These are phyloP conservation scores for Fraxinus pennsylvanica DNA, from an alignment of 257 asterid genomes.

Conservation along the genomic window DNA sequence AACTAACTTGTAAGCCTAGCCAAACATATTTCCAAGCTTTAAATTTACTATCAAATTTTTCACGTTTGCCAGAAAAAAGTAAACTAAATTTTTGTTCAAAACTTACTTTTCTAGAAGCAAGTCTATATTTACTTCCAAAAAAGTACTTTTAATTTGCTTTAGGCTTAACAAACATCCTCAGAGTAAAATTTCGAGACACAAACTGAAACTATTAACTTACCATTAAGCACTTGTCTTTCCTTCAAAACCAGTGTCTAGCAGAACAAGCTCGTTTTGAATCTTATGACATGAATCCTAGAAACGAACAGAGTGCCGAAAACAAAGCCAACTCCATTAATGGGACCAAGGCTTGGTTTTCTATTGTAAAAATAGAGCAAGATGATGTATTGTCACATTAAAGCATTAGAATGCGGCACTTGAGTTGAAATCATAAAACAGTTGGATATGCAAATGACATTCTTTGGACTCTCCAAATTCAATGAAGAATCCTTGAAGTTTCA, in stretches of 20 bases:
- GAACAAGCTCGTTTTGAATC: neutral
- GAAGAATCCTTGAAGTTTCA: neutral
- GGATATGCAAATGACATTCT: conserved; percentile 2
- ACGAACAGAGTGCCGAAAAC: neutral
- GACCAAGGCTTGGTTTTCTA: too few relatives aligned
- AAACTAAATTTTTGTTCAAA: too few relatives aligned
- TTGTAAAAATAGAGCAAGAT: neutral
- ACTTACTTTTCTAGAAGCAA: too few relatives aligned
- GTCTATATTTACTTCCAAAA: too few relatives aligned
- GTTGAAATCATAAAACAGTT: neutral
- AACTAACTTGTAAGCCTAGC: neutral
- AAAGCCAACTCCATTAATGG: too few relatives aligned
- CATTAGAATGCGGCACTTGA: too few relatives aligned
- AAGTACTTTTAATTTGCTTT: too few relatives aligned
- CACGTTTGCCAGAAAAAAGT: neutral
- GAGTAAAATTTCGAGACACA: too few relatives aligned
- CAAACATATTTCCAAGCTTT: neutral
- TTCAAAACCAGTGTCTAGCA: neutral
- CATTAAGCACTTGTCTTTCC: neutral
- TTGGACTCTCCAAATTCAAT: neutral
- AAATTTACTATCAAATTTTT: too few relatives aligned
- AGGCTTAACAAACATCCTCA: too few relatives aligned
- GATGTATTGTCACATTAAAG: neutral
- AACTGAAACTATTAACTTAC: too few relatives aligned
- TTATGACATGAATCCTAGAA: neutral